Evolutionary conservation across 805 yeast species (phyloP), one percentile per base, ranked within the genome.

Genomic region (Scheffersomyces ergatensis): DNA sequence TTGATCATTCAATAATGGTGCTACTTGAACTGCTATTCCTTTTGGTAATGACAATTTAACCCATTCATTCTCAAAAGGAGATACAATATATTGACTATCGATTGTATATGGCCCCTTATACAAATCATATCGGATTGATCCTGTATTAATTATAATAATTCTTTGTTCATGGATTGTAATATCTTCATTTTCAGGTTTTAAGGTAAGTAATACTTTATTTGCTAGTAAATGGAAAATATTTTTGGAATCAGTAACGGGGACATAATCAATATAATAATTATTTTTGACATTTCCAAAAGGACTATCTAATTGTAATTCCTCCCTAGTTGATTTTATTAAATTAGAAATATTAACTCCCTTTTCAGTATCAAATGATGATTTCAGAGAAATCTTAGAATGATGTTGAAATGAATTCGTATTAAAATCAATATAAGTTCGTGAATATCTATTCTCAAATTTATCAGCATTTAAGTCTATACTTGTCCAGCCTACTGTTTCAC

Each of bases 401-500:
- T 74, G 72, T 42, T 76, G 57, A 49, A 92, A 85, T 12, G 95
- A 84, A 43, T 78, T 74, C 15, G 75, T 58, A 59, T 83, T 89
- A 68, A 89, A 89, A 57, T 90, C 98, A 44, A 90, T 77, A 62
- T 92, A 90, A 18, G 82, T 71, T 53, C 98, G 74, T 29, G 63
- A 72, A 56, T 53, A 77, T 36, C 56, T 48, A 11, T 46, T 37
- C 37, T 48, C 47, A 5, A 46, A 43, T 3, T 45, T 42, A 25
- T 43, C 34, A 34, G 54, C 41, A 33, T 64, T 45, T 21, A 59
- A 38, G 44, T 74, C 67, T 17, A 89, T 64, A 19, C 95, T 79
- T 11, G 85, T 61, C 75, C 89, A 92, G 0, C 98, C 98, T n/a
- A 86, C 76, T 0, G 98, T 92, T 58, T 92, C 98, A 55, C 95